Evolutionary conservation across 306 rosid species (phyloP), one percentile per base, ranked within the genome.

Genomic region (Cucurbita maxima): DNA sequence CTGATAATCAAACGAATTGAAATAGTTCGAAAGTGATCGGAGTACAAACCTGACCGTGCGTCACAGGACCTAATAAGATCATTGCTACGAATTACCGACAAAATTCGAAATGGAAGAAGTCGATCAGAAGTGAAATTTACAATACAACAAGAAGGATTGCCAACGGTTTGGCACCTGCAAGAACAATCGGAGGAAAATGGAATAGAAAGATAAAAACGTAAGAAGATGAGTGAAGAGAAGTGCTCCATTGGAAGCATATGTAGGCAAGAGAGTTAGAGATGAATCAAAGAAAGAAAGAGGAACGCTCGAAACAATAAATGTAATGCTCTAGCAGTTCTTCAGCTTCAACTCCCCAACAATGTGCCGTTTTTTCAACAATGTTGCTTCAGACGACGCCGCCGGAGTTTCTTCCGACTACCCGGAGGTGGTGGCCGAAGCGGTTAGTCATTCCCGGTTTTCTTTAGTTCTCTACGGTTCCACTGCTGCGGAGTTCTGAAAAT

Each of bases 11-110:
- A 34, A 60, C 4, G 48, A 20, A 44, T 67, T 67, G 54, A 41
- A 38, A 64, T 15, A 15, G 68, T 9, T 63, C 11, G 40, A 44
- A 43, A 11, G 54, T 11, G 38, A 86, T 57, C 66, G 41, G 73
- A 71, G 37, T 8, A 81, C 75, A 79, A 74, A 90, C 98, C 98
- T 93, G 98, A 48, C 89, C 96, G 77, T 88, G 90, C 79, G 97
- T 87, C 10, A 93, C 76, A 15, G 92, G 90, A 76, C 88, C 75
- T 34, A 77, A 71, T 77, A 87, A 80, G 69, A 75, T 75, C 96
- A 93, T 93, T 75, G 79, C 56, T 7, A 72, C 5, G 18, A 59
- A 53, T 69, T 18, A 63, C 36, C 52, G 71, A 63, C 8, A n/a
- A 13, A 44, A 30, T 63, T 36, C 51, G 34, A 38, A 63, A 37